Percentiles rank a stretch among this genome's conserved stretches.
Conservation (phyloP, 768 basidiomycete genomes). For the Suillus alpinus region DNA sequence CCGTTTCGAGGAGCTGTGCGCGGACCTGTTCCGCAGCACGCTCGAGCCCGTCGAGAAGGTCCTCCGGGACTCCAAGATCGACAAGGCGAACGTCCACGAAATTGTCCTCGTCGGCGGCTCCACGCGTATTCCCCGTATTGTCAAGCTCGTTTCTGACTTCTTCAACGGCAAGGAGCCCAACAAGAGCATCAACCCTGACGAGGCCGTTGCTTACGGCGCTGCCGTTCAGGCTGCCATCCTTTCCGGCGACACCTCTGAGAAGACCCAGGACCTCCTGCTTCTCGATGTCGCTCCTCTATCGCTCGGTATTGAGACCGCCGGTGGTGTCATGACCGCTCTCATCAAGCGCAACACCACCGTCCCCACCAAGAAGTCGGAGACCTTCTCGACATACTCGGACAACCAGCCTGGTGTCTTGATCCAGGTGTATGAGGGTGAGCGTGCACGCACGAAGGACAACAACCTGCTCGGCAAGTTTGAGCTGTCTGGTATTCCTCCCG, state of each 20-base stretch:
- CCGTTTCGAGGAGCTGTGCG: slow-evolving; percentile 94
- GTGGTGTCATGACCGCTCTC: slow-evolving; percentile 98
- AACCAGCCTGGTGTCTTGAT: slow-evolving; percentile 99
- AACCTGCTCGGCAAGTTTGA: slow-evolving; percentile 98
- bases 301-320: slow-evolving; percentile 96
- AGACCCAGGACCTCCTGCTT: slow-evolving; percentile 93
- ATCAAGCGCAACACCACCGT: slow-evolving; percentile 99
- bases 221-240: slow-evolving; percentile 98
- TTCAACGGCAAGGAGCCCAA: slow-evolving; percentile 99
- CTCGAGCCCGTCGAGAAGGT: slow-evolving; percentile 98
- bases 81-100: slow-evolving; percentile 94
- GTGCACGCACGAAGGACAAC: slow-evolving; percentile 98
- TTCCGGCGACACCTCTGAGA: slow-evolving; percentile 96
- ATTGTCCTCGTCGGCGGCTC: slow-evolving; percentile 98
- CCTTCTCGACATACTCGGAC: slow-evolving; percentile 97
- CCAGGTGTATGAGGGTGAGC: slow-evolving; percentile 97
- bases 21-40: slow-evolving; percentile 91
- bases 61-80: slow-evolving; percentile 95
- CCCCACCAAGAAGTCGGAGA: slow-evolving; percentile 98
- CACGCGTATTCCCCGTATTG: slow-evolving; percentile 96
- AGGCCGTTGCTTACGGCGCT: slow-evolving; percentile 98
- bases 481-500: slow-evolving; percentile 93
- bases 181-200: slow-evolving; percentile 99
- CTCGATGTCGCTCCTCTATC: slow-evolving; percentile 92
- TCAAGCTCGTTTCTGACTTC: slow-evolving; percentile 97